phyloP scores from a whole-genome alignment of 176 grass and related monocot genomes.

The Alopecurus myosuroides region DNA sequence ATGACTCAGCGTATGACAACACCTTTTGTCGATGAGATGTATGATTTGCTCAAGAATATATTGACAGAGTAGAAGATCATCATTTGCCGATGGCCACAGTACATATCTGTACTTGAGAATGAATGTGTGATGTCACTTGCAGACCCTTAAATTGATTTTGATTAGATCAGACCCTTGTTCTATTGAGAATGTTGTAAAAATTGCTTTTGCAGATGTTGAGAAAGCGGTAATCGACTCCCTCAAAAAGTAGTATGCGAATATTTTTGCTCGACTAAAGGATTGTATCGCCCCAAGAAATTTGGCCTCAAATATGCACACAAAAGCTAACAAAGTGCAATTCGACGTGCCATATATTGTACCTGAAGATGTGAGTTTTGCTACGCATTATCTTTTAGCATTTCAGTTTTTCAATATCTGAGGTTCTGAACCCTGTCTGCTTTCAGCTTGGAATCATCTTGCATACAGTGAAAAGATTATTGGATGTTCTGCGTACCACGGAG shows the following conservation, averaged over 20 bases:
- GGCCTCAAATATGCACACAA: slow-evolving; percentile 75
- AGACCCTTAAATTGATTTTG: background rate
- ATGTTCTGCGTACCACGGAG: slow-evolving; percentile 68
- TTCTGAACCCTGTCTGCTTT: slow-evolving; percentile 21
- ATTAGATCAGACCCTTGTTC: slow-evolving; percentile 1
- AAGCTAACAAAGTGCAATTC: slow-evolving; percentile 91
- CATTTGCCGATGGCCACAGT: slow-evolving; percentile 95
- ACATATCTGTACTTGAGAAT: slow-evolving; percentile 91
- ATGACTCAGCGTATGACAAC: slow-evolving; percentile 92
- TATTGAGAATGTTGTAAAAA: slow-evolving; percentile 39
- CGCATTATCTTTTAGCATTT: slow-evolving; percentile 3
- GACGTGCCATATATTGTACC: slow-evolving; percentile 56
- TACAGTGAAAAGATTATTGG: slow-evolving; percentile 90
- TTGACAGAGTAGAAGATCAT: slow-evolving; percentile 92
- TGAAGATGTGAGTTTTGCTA: slow-evolving; percentile 62
- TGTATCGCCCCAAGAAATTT: slow-evolving; percentile 73
- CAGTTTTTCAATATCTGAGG: slow-evolving; percentile 11
- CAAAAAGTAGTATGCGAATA: too few relatives aligned
- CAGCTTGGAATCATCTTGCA: slow-evolving; percentile 95
- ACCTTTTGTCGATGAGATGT: slow-evolving; percentile 96
- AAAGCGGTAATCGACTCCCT: slow-evolving; percentile 78
- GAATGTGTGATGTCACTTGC: slow-evolving; percentile 42
- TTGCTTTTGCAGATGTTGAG: slow-evolving; percentile 98
- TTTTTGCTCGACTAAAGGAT: slow-evolving; percentile 84
- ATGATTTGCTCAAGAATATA: slow-evolving; percentile 70